Base-by-base conservation (phyloP, 345 rosid species). In the Citrus unshiu region DNA sequence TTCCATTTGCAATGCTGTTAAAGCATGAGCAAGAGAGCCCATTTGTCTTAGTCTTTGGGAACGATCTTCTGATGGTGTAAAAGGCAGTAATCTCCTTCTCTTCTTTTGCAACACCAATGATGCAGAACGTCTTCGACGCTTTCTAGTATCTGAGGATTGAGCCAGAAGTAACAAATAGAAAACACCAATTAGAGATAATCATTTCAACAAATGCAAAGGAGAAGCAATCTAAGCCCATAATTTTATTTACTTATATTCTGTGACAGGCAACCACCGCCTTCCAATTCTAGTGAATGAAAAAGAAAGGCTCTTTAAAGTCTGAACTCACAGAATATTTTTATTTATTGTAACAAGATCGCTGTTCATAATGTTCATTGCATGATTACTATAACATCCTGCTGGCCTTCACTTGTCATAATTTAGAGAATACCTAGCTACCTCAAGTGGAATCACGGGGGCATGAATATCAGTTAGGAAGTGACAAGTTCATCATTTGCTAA, bases 1-100 rank as follows among this genome's bases (percentile, higher is more conserved):
- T 78, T 93, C 88, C 81, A 92, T 90, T 24, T 88, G 79, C 80
- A 90, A 79, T 78, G 93, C 86, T 3, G 89, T 93, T 84, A 94
- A 90, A 46, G 98, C 98, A 83, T 88, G 68, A 58, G 98, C 98
- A 81, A 95, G 97, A 43, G 96, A 83, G 25, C 93, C 88, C 98
- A 95, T 87, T 81, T 95, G 93, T 76, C 81, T 64, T 83, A 93
- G 80, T 70, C 97, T 86, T 77, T 70, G 84, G n/a, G 79, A 82
- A 79, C 84, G 90, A 86, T 92, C 93, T 74, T 91, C 91, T 43
- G 90, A 84, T 79, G 98, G 95, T 78, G 86, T 81, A 84, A 88
- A 89, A 75, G 95, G 90, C 85, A 93, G 81, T n/a, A 93, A 80
- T 61, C 86, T 90, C 83, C 95, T 84, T 56, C 86, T 90, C 83